Conservation (phyloP, 1,284 basidiomycete genomes). For the Sphaerobolus stellatus region DNA sequence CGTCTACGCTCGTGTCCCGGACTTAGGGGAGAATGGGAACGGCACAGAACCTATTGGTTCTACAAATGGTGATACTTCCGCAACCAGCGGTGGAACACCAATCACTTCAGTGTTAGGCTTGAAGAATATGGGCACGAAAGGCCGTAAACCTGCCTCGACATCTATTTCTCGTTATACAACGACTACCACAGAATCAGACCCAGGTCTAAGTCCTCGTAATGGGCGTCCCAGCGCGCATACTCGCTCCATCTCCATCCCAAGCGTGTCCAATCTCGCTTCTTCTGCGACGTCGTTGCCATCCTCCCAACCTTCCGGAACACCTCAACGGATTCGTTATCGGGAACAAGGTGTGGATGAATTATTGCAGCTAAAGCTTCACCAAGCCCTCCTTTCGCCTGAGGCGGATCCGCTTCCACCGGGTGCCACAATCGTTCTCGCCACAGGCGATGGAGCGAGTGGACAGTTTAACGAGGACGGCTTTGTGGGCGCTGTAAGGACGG, state of each 20-base stretch:
- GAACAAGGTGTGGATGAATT: conserved; percentile 89
- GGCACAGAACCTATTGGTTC: conserved; percentile 8
- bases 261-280: conserved; percentile 11
- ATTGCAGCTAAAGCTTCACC: conserved; percentile 82
- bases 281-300: conserved; percentile 20
- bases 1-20: conserved; percentile 75
- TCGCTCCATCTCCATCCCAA: conserved; percentile 7
- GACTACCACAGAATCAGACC: conserved; percentile 13
- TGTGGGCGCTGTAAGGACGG: conserved; percentile 76
- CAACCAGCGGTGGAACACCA: no score
- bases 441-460: conserved; percentile 85
- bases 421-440: conserved; percentile 82
- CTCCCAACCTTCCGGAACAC: background rate
- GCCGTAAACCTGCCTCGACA: background rate
- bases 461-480: conserved; percentile 90
- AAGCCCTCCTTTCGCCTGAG: conserved; percentile 71
- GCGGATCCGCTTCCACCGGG: conserved; percentile 50
- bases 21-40: conserved; percentile 32
- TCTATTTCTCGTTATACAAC: background rate
- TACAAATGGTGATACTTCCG: conserved; percentile 4
- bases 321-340: conserved; percentile 51
- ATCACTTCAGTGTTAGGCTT: background rate
- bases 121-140: background rate
- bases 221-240: background rate
- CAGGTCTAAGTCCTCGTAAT: background rate